Evolutionary conservation across 2,329 filamentous ascomycete species (phyloP), one percentile per base, ranked within the genome.

Genomic region (Colletotrichum caudatum): DNA sequence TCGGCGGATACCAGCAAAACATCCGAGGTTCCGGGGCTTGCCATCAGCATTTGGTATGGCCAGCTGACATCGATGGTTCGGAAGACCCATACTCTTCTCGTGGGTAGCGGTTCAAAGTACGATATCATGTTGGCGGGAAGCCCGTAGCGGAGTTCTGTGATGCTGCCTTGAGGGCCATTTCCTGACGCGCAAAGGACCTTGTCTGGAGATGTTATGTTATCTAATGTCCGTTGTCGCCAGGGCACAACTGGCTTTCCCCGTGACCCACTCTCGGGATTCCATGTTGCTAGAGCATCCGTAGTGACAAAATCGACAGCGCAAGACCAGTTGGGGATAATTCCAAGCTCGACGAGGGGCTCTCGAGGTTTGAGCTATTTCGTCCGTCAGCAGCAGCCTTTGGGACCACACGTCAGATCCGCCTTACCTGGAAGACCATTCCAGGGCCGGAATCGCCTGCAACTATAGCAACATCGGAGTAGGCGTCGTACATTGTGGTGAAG

Each of bases 391-490:
- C 9, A 35, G n/a, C 18, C 57, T 20, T 39, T n/a, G 11, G 5
- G 26, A 8, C 1, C 20, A 29, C 6, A 57, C 18, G 7, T 11
- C 14, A 12, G 39, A 35, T 44, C 16, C 41, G 23, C 75, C 86
- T 82, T 80, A 93, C 90, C 80, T 90, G 89, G 84, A 92, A 95
- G 7, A 96, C 86, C 0, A 91, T 90, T 8, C 95, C 95, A 72
- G 91, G 89, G 11, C 94, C 93, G 64, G 91, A 92, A 74, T 93
- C 91, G 0, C 95, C 94, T 5, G 92, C 93, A 59, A 92, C 89
- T 46, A 97, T 87, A 58, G 97, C 83, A n/a, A 97, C 87, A 78
- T 97, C 95, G 2, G 90, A 90, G 69, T 88, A 90, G 46, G 86
- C 83, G 73, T 89, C 88, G 59, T 88, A 90, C n/a, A 93, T 85